Percentiles rank a stretch among this genome's conserved stretches.
Conservation (phyloP, 176 grass and related monocot genomes). For the Eleusine coracana region DNA sequence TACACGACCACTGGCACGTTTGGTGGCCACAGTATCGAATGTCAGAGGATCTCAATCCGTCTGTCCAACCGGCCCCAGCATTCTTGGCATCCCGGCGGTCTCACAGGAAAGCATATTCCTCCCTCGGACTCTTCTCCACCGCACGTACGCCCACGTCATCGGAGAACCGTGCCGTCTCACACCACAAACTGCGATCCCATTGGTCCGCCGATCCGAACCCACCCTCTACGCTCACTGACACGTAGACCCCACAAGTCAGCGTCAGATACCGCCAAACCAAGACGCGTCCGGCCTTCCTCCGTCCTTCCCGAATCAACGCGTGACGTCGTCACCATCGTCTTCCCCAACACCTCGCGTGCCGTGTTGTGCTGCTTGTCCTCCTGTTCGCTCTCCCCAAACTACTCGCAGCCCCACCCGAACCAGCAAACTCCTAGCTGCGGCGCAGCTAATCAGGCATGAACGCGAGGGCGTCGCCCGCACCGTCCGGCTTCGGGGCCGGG, state of each 20-base stretch:
- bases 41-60: too few relatives aligned
- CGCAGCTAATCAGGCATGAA: not conserved
- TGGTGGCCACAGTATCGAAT: too few relatives aligned
- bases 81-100: not conserved
- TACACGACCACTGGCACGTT: too few relatives aligned
- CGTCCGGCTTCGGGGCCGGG: conserved; percentile 5
- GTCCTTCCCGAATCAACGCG: not conserved
- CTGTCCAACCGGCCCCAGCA: not conserved
- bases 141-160: conserved; percentile 5
- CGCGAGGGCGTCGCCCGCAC: not conserved
- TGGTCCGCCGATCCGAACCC: not conserved
- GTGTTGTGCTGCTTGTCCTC: not conserved
- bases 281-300: not conserved
- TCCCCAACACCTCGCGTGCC: not conserved
- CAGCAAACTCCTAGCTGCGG: not conserved
- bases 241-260: not conserved
- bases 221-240: not conserved
- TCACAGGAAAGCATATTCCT: conserved; percentile 10
- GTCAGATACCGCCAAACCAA: not conserved
- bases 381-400: not conserved
- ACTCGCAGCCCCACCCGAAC: not conserved
- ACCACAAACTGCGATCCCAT: conserved; percentile 4
- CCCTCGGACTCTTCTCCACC: not conserved
- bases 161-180: not conserved
- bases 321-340: not conserved